phyloP scores from a whole-genome alignment of 768 basidiomycete species.

The Neoboletus magnificus region DNA sequence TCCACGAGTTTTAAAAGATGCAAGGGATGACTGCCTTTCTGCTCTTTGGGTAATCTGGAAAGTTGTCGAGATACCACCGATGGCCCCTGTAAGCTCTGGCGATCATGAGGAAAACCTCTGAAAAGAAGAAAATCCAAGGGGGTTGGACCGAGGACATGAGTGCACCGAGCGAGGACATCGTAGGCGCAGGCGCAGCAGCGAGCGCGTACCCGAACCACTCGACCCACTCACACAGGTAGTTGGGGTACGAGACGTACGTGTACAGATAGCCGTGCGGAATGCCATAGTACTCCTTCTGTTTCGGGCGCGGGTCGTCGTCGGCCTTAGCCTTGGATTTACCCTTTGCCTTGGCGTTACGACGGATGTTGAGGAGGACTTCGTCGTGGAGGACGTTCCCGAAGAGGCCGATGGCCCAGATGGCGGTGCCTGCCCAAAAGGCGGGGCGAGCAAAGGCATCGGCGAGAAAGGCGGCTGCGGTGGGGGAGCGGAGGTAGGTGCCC shows the following conservation, averaged over 20 bases:
- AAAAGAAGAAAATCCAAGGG: constrained; percentile 75
- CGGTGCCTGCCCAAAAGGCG: constrained; percentile 60
- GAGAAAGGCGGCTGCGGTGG: constrained; percentile 45
- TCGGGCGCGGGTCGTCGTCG: constrained; percentile 22
- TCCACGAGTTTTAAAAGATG: constrained; percentile 43
- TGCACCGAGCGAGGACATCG: constrained; percentile 31
- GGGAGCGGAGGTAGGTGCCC: constrained; percentile 67
- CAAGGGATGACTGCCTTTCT: constrained; percentile 81
- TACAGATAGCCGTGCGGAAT: constrained; percentile 81
- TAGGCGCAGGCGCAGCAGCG: constrained; percentile 57
- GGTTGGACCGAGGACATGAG: constrained; percentile 51
- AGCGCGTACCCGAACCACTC: constrained; percentile 91
- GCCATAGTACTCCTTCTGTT: constrained; percentile 57
- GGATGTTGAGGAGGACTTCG: constrained; percentile 81
- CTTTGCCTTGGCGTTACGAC: constrained; percentile 53
- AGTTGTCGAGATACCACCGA: constrained; percentile 77
- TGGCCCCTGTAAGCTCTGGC: constrained; percentile 82
- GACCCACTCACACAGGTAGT: constrained; percentile 93
- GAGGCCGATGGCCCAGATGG: constrained; percentile 69
- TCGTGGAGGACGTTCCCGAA: constrained; percentile 84
- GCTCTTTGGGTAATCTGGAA: constrained; percentile 77
- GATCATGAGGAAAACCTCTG: constrained; percentile 75
- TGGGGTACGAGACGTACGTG: constrained; percentile 80
- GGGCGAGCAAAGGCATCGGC: constrained; percentile 30
- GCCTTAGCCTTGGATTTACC: constrained; percentile 29